Evolutionary conservation across 2,329 filamentous ascomycete species (phyloP), one percentile per base, ranked within the genome.

Genomic region (Aspergillus pseudoterreus): DNA sequence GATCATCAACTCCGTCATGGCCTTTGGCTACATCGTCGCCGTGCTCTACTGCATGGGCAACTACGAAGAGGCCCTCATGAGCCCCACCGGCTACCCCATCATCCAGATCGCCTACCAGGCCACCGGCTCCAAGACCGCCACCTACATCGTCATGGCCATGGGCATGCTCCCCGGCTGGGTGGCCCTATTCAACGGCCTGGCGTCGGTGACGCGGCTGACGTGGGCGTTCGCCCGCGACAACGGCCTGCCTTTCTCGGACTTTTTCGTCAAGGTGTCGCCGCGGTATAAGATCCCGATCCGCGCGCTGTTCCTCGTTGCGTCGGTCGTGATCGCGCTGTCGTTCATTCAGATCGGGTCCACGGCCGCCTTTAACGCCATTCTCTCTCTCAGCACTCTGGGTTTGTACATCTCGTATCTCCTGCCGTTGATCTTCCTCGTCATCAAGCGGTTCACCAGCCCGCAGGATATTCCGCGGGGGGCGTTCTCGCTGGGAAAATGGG

Each of bases 381-480:
- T 78, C 11, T 78, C 76, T 5, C 67, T 82, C 10, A 73, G 72
- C 8, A 68, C 78, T 41, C 71, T 71, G 30, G 74, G 74, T 1
- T 67, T 80, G 15, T 74, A 80, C 32, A 71, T 72, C 36, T 78
- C 75, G 17, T 81, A 81, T 59, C 70, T 80, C 42, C 70, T 79
- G 11, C 58, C 56, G 4, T 72, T 76, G 42, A 57, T 65, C 14
- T 71, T 58, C 2, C 49, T 75, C 14, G 47, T 62, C n/a, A 24
- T 51, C 4, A 63, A 61, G 54, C 55, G 60, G 0, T 33, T 62
- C n/a, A 56, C 38, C 1, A 45, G 55, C 0, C 58, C 55, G 2
- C 48, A 50, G n/a, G 56, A 59, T 24, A 55, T 66, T 15, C 52
- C 59, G 0, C 46, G 50, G 30, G 66, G 67, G 24, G 47, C 62